These are phyloP conservation scores for Rhizopogon salebrosus DNA, from an alignment of 768 basidiomycete species.

Conservation along the genomic window DNA sequence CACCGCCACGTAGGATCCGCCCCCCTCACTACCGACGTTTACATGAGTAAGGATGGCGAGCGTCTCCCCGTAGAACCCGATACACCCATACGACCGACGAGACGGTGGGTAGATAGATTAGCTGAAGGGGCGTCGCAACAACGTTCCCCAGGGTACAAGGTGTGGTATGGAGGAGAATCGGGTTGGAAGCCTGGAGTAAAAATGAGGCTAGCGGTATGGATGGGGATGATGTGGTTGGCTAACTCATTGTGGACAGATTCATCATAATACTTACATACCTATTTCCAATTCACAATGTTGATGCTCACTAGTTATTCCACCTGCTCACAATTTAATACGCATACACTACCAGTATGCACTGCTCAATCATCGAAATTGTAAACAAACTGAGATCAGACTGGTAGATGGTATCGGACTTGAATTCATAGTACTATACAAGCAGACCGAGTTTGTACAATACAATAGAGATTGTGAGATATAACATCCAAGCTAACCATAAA, in stretches of 20 bases:
- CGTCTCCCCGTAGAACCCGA: conserved; percentile 31
- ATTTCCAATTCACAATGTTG: background rate
- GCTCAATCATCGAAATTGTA: background rate
- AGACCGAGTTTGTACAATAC: too few species aligned
- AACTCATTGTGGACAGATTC: conserved; percentile 52
- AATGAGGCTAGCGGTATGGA: conserved; percentile 35
- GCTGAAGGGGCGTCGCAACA: conserved; percentile 27
- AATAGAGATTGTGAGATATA: too few species aligned
- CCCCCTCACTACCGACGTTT: conserved; percentile 4
- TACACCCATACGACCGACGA: conserved; percentile 31
- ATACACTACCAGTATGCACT: too few species aligned
- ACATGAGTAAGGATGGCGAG: conserved; percentile 18
- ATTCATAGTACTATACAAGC: too few species aligned
- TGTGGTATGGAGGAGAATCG: conserved; percentile 25
- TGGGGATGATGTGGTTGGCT: conserved; percentile 54
- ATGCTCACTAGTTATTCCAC: too few species aligned
- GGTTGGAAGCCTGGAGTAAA: conserved; percentile 36
- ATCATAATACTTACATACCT: conserved; percentile 1
- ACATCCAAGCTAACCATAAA: too few species aligned
- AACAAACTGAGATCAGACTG: background rate
- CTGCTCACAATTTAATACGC: too few species aligned
- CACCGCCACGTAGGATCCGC: conserved; percentile 7
- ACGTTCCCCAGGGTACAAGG: conserved; percentile 18
- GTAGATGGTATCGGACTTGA: too few species aligned
- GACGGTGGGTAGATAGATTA: conserved; percentile 49